A percentile compares a stretch with the other conserved stretches of the same genome.
phyloP scores from a whole-genome alignment of 139 green algal species.

The Chlamydomonas sp. region DNA sequence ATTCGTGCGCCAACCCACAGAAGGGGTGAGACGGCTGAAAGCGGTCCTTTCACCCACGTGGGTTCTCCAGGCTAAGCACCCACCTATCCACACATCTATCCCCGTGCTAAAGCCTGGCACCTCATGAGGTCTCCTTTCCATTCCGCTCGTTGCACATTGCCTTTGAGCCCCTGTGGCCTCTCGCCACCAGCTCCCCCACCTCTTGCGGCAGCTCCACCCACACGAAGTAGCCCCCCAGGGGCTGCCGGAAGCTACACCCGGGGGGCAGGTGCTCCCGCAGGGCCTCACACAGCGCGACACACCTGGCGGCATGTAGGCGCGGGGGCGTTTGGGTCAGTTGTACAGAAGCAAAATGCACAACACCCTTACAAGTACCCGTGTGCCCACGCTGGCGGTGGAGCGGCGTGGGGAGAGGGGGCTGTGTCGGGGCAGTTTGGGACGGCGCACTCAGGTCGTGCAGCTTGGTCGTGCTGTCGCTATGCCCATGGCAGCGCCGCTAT shows the following conservation, averaged over 20 bases:
- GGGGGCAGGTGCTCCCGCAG: conserved; percentile 23
- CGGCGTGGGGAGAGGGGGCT: neutral
- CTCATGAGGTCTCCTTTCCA: too few species aligned
- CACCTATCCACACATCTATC: neutral
- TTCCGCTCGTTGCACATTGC: neutral
- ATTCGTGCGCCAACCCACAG: neutral
- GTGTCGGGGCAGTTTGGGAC: too few species aligned
- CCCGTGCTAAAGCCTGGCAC: neutral
- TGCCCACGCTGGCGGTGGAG: neutral
- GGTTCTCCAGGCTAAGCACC: too few species aligned
- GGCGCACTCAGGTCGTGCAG: too few species aligned
- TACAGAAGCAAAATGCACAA: neutral
- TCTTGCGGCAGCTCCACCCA: conserved; percentile 40
- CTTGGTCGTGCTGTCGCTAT: too few species aligned
- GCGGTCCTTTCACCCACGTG: neutral
- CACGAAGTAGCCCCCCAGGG: conserved; percentile 51
- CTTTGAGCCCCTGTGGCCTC: neutral
- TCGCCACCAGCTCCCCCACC: neutral
- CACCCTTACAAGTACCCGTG: neutral
- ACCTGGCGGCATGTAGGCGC: neutral
- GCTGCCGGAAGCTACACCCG: conserved; percentile 19
- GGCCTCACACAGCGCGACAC: conserved; percentile 34
- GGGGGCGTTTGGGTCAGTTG: neutral
- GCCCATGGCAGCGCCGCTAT: too few species aligned
- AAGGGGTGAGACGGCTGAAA: neutral